Percentiles rank a stretch among this genome's conserved stretches.
Conservation (phyloP, 192 early-diverging fungal genomes). For the Coemansia sp. region DNA sequence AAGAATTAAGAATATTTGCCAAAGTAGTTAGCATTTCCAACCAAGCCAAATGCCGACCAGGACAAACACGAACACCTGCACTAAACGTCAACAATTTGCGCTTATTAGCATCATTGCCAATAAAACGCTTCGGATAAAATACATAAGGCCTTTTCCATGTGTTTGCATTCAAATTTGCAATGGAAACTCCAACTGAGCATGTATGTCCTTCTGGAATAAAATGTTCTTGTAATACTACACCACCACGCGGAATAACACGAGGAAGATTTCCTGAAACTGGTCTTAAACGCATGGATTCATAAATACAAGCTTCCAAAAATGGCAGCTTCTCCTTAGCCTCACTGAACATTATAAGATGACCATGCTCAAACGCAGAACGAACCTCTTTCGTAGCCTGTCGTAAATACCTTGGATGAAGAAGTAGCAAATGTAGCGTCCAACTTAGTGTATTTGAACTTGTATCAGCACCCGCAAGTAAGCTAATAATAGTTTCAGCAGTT, state of each 20-base stretch:
- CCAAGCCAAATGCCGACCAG: conserved; percentile 39
- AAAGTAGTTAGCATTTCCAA: conserved; percentile 37
- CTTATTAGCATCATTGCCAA: conserved; percentile 9
- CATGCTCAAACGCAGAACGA: conserved; percentile 14
- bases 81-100: conserved; percentile 37
- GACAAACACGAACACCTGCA: conserved; percentile 38
- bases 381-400: conserved; percentile 14
- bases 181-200: conserved; percentile 25
- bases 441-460: conserved; percentile 40
- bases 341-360: conserved; percentile 18
- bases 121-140: conserved; percentile 31
- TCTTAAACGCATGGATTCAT: conserved; percentile 41
- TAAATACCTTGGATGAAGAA: conserved; percentile 30
- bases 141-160: conserved; percentile 21
- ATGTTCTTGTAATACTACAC: conserved; percentile 28
- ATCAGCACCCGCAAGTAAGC: conserved; percentile 40
- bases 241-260: conserved; percentile 29
- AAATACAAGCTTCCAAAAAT: conserved; percentile 44
- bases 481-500: conserved; percentile 33
- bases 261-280: conserved; percentile 32
- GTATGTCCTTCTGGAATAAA: conserved; percentile 42
- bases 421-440: conserved; percentile 37
- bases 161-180: conserved; percentile 15
- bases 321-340: conserved; percentile 28
- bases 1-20: conserved; percentile 37